phyloP scores from a whole-genome alignment of 1,139 yeast genomes.

The Cylindricascospora bacillispora region DNA sequence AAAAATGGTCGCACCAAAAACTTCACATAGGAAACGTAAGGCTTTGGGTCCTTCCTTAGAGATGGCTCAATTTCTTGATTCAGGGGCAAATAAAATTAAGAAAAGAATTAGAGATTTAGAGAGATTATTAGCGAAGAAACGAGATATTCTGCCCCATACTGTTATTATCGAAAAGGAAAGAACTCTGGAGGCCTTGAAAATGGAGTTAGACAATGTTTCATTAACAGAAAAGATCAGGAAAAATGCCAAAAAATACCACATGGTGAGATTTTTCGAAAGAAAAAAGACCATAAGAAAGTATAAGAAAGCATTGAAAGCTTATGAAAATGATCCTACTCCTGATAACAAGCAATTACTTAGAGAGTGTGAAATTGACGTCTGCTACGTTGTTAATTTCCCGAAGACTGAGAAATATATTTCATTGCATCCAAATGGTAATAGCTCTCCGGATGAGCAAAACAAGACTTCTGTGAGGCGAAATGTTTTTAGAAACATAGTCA shows the following conservation, averaged over 20 bases:
- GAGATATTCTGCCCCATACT: constrained; percentile 58
- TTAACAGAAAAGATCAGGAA: constrained; percentile 40
- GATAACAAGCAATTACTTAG: constrained; percentile 34
- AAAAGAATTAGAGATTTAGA: constrained; percentile 81
- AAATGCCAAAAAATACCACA: constrained; percentile 72
- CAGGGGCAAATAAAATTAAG: constrained; percentile 41
- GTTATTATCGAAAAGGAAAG: constrained; percentile 75
- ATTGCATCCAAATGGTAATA: constrained; percentile 39
- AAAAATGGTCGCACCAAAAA: constrained; percentile 4
- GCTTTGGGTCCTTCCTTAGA: constrained; percentile 20
- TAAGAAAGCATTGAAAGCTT: constrained; percentile 44
- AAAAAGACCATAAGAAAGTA: constrained; percentile 75
- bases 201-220: constrained; percentile 50
- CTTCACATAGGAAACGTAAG: constrained; percentile 9
- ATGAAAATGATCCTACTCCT: constrained; percentile 14
- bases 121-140: constrained; percentile 43
- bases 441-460: constrained; percentile 11
- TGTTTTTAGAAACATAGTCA: constrained; percentile 40
- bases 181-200: constrained; percentile 59
- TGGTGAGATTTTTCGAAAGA: constrained; percentile 84
- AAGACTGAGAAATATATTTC: constrained; percentile 70
- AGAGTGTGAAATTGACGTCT: constrained; percentile 58
- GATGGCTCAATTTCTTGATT: constrained; percentile 25
- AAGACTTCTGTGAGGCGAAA: constrained; percentile 38
- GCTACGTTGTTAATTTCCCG: constrained; percentile 71